Conservation (phyloP, 2,329 filamentous ascomycete species). For the Fusarium illudens region DNA sequence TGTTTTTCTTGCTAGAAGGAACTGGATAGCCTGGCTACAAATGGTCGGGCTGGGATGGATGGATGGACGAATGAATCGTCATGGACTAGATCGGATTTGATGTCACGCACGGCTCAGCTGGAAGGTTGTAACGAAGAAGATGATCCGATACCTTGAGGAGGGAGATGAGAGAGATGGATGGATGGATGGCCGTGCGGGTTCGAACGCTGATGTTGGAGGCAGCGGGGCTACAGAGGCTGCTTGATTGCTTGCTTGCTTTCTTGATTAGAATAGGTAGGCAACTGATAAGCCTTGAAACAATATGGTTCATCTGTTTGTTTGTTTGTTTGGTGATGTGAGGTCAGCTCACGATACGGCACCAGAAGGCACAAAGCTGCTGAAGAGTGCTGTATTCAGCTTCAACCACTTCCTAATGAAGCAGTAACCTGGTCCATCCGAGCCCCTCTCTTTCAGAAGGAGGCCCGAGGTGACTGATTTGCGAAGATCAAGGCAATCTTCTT, state of each 20-base stretch:
- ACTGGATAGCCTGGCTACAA: background rate
- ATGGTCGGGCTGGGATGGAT: background rate
- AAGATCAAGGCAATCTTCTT: constrained; percentile 27
- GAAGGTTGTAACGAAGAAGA: constrained; percentile 3
- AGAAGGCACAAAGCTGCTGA: constrained; percentile 1
- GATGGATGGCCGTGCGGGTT: background rate
- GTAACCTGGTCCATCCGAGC: background rate
- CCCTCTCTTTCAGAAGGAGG: background rate
- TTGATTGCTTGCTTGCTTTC: constrained; percentile 10
- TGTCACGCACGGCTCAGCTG: background rate
- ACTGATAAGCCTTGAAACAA: constrained; percentile 12
- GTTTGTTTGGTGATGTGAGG: background rate
- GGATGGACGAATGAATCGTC: constrained; percentile 3
- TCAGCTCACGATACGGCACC: background rate
- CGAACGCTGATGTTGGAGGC: background rate
- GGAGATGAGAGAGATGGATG: too few species aligned
- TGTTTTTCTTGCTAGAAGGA: constrained; percentile 11
- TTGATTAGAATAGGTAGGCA: constrained; percentile 9
- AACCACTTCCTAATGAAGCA: constrained; percentile 2
- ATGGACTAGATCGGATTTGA: constrained; percentile 12
- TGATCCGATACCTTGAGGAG: background rate
- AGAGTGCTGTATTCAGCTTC: constrained; percentile 26
- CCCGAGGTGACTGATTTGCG: constrained; percentile 6
- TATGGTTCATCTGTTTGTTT: background rate
- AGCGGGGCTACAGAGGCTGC: background rate